These are phyloP conservation scores for Xerocomus potaroensis DNA, from an alignment of 768 basidiomycete genomes.

Conservation along the genomic window DNA sequence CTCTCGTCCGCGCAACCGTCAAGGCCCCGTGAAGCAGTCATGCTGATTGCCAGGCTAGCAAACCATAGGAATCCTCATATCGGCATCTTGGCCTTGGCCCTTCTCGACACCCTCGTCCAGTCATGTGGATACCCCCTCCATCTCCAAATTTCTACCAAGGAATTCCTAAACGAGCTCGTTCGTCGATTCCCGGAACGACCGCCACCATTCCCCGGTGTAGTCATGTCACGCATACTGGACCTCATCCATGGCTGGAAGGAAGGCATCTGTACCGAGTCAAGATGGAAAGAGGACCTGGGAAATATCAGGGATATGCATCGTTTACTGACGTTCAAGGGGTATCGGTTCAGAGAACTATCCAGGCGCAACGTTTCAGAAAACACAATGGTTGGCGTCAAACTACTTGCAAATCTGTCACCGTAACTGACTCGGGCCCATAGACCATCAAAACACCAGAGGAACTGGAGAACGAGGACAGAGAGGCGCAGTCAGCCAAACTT, in stretches of 20 bases:
- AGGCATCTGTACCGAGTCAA: slow-evolving; percentile 79
- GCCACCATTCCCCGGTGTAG: slow-evolving; percentile 88
- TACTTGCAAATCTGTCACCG: not conserved
- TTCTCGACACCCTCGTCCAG: slow-evolving; percentile 89
- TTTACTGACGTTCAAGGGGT: slow-evolving; percentile 89
- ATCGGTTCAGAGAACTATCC: slow-evolving; percentile 60
- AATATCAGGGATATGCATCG: slow-evolving; percentile 99
- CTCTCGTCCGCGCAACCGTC: too few relatives aligned
- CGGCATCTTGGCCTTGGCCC: slow-evolving; percentile 76
- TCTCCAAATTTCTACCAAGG: slow-evolving; percentile 94
- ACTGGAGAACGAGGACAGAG: slow-evolving; percentile 91
- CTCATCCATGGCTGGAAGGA: slow-evolving; percentile 95
- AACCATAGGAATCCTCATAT: slow-evolving; percentile 94
- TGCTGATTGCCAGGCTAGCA: slow-evolving; percentile 75
- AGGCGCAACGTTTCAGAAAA: slow-evolving; percentile 17
- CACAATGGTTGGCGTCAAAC: slow-evolving; percentile 18
- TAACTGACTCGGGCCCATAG: slow-evolving; percentile 35
- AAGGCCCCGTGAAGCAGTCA: slow-evolving; percentile 89
- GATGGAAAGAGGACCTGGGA: slow-evolving; percentile 94
- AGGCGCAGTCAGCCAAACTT: slow-evolving; percentile 94
- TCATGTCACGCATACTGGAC: slow-evolving; percentile 93
- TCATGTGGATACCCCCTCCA: slow-evolving; percentile 97
- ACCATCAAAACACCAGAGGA: slow-evolving; percentile 94
- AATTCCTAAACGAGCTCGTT: slow-evolving; percentile 97
- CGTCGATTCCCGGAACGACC: slow-evolving; percentile 97